Conservation (phyloP, 805 yeast species). For the Candida nonsorbophila region DNA sequence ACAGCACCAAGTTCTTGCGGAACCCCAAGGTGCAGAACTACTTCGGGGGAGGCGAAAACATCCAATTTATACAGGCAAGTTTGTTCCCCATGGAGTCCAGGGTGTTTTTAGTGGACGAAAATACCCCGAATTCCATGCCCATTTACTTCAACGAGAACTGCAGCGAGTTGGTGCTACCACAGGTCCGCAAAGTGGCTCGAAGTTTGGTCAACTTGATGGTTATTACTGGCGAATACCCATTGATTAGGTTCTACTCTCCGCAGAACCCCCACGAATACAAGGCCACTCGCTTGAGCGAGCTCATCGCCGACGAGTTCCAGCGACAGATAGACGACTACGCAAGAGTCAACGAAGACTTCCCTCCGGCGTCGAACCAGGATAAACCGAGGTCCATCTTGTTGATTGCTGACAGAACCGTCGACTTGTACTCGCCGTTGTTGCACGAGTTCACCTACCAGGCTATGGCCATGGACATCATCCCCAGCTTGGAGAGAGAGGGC, state of each 20-base stretch:
- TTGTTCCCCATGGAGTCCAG: conserved; percentile 64
- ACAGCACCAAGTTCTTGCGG: conserved; percentile 18
- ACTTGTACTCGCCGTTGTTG: conserved; percentile 73
- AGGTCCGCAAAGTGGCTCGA: conserved; percentile 55
- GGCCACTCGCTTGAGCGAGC: conserved; percentile 57
- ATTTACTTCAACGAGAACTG: conserved; percentile 66
- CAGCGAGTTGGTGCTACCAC: conserved; percentile 51
- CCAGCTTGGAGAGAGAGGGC: conserved; percentile 36
- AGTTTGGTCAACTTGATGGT: conserved; percentile 69
- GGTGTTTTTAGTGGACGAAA: conserved; percentile 61
- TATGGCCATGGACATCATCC: conserved; percentile 73
- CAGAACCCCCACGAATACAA: conserved; percentile 41
- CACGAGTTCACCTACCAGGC: conserved; percentile 93
- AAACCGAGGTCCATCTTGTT: conserved; percentile 71
- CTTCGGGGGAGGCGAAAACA: conserved; percentile 24
- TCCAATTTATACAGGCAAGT: conserved; percentile 27
- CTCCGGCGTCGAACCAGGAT: conserved; percentile 44
- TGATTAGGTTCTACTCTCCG: conserved; percentile 65
- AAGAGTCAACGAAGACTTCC: conserved; percentile 58
- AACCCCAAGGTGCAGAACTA: conserved; percentile 24
- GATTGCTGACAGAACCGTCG: conserved; percentile 79
- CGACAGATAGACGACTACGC: conserved; percentile 69
- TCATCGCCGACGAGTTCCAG: conserved; percentile 73
- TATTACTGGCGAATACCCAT: conserved; percentile 82
- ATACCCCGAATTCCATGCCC: conserved; percentile 55